Evolutionary conservation across 371 early-diverging fungal genomes (phyloP).

Genomic region (Mortierella sp.): DNA sequence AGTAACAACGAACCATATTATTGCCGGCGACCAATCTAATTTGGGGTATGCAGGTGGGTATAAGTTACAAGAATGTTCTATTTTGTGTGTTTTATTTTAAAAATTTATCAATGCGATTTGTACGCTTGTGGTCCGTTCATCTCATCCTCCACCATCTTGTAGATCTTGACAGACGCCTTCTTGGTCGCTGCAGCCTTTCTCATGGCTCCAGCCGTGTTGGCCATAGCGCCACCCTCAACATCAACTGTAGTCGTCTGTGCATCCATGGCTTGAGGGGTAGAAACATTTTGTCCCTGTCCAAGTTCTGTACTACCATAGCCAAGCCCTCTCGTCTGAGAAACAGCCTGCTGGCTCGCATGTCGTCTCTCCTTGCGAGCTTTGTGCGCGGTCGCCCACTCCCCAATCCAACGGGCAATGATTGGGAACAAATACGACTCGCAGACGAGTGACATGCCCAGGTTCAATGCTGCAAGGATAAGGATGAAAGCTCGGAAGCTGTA

Average conservation of each 20-base stretch:
- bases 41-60: too few relatives aligned
- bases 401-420: constrained; percentile 29
- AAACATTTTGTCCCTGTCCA: too few relatives aligned
- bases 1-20: too few relatives aligned
- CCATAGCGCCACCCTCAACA: background rate
- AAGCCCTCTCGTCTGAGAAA: constrained; percentile 7
- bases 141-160: constrained; percentile 51
- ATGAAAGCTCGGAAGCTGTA: constrained; percentile 29
- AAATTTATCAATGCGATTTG: background rate
- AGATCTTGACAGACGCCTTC: constrained; percentile 42
- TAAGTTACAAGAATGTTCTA: too few relatives aligned
- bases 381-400: constrained; percentile 16
- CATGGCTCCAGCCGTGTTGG: background rate
- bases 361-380: constrained; percentile 10
- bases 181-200: constrained; percentile 14
- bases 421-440: constrained; percentile 37
- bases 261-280: too few relatives aligned
- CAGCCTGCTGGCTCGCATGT: constrained; percentile 10
- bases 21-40: too few relatives aligned
- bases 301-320: constrained; percentile 35
- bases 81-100: too few relatives aligned
- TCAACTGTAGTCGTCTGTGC: background rate
- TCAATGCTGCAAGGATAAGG: constrained; percentile 21
- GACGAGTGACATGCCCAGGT: constrained; percentile 23
- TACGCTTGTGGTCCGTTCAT: constrained; percentile 34